These are phyloP conservation scores for Fusarium pseudonygamai DNA, from an alignment of 2,329 filamentous ascomycete genomes.

Conservation along the genomic window DNA sequence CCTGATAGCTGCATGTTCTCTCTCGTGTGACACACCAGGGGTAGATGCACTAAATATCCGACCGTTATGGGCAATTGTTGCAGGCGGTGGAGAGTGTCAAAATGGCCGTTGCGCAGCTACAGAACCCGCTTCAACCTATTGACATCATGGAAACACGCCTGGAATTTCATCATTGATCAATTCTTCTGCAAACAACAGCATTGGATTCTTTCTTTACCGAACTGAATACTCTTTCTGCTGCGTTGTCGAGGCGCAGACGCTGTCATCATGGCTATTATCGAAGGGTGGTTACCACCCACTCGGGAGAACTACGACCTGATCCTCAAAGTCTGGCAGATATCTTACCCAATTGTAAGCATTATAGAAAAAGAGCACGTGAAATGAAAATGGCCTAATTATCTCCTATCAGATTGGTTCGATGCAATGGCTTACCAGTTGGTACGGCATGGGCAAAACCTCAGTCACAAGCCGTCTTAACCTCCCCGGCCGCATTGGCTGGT, in stretches of 20 bases:
- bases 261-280: constrained; percentile 56
- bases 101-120: constrained; percentile 32
- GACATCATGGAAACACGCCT: constrained; percentile 34
- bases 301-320: constrained; percentile 66
- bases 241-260: background rate
- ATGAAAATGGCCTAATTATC: background rate
- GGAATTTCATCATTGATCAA: background rate
- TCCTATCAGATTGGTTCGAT: constrained; percentile 68
- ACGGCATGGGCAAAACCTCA: constrained; percentile 94
- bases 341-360: constrained; percentile 61
- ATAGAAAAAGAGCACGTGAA: background rate
- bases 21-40: background rate
- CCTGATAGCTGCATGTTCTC: background rate
- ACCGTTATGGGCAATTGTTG: background rate
- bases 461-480: constrained; percentile 79
- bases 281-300: constrained; percentile 67
- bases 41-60: background rate
- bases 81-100: constrained; percentile 41
- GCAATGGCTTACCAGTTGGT: constrained; percentile 83
- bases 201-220: too few species aligned
- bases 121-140: constrained; percentile 4
- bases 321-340: constrained; percentile 61
- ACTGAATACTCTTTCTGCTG: too few species aligned
- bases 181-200: background rate
- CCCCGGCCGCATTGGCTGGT: constrained; percentile 89